Conservation (phyloP, 2,329 filamentous ascomycete species). For the Penicillium aurantiogriseum region DNA sequence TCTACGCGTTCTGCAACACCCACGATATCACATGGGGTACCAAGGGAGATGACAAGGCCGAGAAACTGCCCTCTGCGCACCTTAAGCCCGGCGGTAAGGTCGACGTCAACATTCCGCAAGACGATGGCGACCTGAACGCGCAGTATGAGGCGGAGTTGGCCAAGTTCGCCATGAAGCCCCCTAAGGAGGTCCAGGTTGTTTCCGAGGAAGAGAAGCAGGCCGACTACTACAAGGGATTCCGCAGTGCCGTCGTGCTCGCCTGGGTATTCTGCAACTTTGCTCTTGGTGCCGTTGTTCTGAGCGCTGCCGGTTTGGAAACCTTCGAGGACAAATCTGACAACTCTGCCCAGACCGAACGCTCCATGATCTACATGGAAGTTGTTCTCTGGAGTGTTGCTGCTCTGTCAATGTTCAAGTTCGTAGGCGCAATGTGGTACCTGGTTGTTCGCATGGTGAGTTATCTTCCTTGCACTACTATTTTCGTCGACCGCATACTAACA, state of each 20-base stretch:
- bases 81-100: constrained; percentile 95
- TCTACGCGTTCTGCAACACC: constrained; percentile 98
- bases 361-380: constrained; percentile 80
- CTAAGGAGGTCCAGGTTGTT: constrained; percentile 57
- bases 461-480: neutral
- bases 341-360: constrained; percentile 54
- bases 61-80: constrained; percentile 82
- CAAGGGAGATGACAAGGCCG: constrained; percentile 94
- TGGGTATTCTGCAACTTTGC: constrained; percentile 98
- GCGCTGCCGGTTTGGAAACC: constrained; percentile 75
- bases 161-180: constrained; percentile 71
- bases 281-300: constrained; percentile 80
- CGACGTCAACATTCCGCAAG: constrained; percentile 78
- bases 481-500: constrained; percentile 26
- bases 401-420: constrained; percentile 79
- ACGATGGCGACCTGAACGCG: constrained; percentile 90
- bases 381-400: constrained; percentile 87
- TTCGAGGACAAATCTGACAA: constrained; percentile 47
- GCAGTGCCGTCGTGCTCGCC: constrained; percentile 82
- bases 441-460: constrained; percentile 77
- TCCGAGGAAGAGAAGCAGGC: constrained; percentile 77
- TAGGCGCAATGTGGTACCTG: constrained; percentile 89
- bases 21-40: constrained; percentile 98
- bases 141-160: constrained; percentile 86
- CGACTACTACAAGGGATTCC: constrained; percentile 97